Base-by-base conservation (phyloP, 768 basidiomycete genomes). In the Xanthoconium stramineum region DNA sequence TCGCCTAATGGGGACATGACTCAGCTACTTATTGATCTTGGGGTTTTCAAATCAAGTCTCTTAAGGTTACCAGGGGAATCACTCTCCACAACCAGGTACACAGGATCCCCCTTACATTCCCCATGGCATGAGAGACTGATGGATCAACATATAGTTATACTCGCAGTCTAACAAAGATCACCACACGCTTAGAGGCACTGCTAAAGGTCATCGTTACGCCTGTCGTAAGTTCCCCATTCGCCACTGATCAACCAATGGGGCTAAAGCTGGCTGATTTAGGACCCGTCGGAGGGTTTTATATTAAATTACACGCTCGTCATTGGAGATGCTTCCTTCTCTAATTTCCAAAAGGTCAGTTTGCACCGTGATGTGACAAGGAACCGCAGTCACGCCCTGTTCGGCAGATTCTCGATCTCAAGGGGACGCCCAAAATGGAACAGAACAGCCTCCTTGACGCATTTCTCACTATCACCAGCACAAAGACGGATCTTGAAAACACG, bases 201-300 rank as follows among this genome's bases (percentile, higher is more conserved):
- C 82, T 99, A 52, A 98, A 99, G 73, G 92, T 97, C 55, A 90
- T 98, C 52, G 85, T 98, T 20, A 95, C 93, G 0, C 96, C 96
- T 2, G 89, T 87, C 57, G 93, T 92, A 71, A 57, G 88, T 76
- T 11, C 50, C 35, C 28, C 30, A 15, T 48, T 17, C 28, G 37
- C 30, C 24, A 24, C 47, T n/a, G n/a, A 47, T 47, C 29, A 40
- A 20, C 50, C 40, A 40, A 38, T 19, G 1, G 13, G 36, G 29
- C 48, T 40, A 44, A 52, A 48, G 45, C 35, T 28, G 9, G 11
- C 38, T 54, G 33, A n/a, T 57, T 0, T 50, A 96, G 88, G 91
- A 95, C 65, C 94, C 96, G 15, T 77, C 91, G 2, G 94, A 96
- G 69, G 92, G 89, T 3, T 98, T 99, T 67, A 91, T 98, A 58